Evolutionary conservation across 2,329 filamentous ascomycete species (phyloP).

Genomic region (Nigrospora osmanthi): DNA sequence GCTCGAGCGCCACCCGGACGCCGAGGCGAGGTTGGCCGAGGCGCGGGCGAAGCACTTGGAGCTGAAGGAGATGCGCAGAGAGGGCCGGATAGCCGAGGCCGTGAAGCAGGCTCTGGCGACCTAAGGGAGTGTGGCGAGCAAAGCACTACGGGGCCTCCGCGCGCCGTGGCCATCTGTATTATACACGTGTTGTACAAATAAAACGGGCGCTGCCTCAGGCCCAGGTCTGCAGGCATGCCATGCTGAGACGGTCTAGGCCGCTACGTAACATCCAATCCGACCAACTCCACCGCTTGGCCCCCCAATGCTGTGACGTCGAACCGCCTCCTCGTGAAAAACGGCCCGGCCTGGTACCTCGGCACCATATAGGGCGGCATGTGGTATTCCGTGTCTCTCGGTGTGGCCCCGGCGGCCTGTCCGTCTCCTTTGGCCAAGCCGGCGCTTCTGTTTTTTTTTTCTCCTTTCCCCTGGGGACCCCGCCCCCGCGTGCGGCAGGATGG

Average conservation of each 20-base stretch:
- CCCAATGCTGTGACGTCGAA: too few relatives aligned
- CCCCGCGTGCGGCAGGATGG: not conserved
- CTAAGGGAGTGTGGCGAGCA: too few relatives aligned
- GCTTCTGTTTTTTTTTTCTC: too few relatives aligned
- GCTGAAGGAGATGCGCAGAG: slow-evolving; percentile 41
- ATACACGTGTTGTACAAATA: slow-evolving; percentile 22
- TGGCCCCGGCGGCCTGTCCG: too few relatives aligned
- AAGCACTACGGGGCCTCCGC: too few relatives aligned
- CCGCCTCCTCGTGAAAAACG: too few relatives aligned
- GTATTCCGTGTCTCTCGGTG: too few relatives aligned
- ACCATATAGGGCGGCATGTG: too few relatives aligned
- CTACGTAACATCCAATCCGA: too few relatives aligned
- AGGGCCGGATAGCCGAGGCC: slow-evolving; percentile 28
- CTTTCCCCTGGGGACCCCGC: not conserved
- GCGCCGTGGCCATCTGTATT: slow-evolving; percentile 9
- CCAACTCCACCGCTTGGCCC: not conserved
- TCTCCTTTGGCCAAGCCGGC: too few relatives aligned
- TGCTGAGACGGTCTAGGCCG: not conserved
- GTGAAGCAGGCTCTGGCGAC: slow-evolving; percentile 4
- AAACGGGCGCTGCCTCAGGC: not conserved
- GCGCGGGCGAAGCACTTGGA: slow-evolving; percentile 44
- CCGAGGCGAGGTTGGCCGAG: slow-evolving; percentile 35
- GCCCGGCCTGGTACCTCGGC: too few relatives aligned
- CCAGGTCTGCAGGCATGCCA: not conserved
- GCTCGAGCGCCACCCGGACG: slow-evolving; percentile 38